Evolutionary conservation across 805 yeast genomes (phyloP), one percentile per base, ranked within the genome.

Genomic region (Nakazawaea holstii): DNA sequence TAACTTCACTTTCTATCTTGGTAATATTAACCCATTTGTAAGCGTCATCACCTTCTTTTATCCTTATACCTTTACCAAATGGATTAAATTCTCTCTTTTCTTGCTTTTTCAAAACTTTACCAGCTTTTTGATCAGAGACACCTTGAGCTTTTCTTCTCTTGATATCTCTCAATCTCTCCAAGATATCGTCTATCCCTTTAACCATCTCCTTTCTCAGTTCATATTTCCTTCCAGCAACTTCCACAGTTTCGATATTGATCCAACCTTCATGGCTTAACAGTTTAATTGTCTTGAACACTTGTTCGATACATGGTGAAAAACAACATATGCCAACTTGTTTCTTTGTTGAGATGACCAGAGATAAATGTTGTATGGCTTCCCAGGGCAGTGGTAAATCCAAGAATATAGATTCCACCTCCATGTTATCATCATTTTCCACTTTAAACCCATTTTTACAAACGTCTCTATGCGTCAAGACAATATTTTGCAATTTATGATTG

Each of bases 241-340:
- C 98, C 3, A 92, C 95, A 91, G 89, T 87, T 65, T 94, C 96
- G 20, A 94, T 81, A 14, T 79, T 75, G 5, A 77, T 74, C 96
- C 97, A 94, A 1, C 95, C 96, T 38, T 82, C 62, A 31, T 70
- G 75, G 54, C 84, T 82, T 49, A 94, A 68, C 0, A 87, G 84
- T 53, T 79, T 84, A 10, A 92, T 80, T 0, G 98, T 87, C 60
- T 87, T 84, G 49, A 84, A 84, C 3, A 94, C 99, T 68, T 94
- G 99, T 66, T 94, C 99, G 41, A 94, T 87, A 65, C 99, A 94
- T 8, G 99, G 99, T 35, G 96, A 87, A 61, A 94, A 94, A 65
- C 99, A 94, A 66, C 99, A 94, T 46, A 94, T 75, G 2, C 86
- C 81, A 20, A 81, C 87, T 27, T 73, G 70, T 47, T 73, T 69